phyloP scores from a whole-genome alignment of 495 filamentous ascomycete species.

The Neurospora terricola region DNA sequence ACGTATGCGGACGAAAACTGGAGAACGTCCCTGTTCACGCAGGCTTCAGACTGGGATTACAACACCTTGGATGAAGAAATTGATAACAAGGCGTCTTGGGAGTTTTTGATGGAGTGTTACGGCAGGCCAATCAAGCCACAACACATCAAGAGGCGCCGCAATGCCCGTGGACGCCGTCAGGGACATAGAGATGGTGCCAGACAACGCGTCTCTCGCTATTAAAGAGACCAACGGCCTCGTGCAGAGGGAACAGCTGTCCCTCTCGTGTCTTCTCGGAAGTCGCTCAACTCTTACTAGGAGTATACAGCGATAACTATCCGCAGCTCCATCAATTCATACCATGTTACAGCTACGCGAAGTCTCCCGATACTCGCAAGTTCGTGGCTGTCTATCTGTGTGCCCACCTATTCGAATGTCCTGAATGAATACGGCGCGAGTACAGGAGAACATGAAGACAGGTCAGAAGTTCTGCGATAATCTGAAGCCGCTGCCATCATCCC shows the following conservation, averaged over 20 bases:
- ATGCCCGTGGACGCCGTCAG: background rate
- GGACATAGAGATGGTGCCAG: background rate
- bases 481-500: background rate
- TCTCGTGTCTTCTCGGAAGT: too few species aligned
- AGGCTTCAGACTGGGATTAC: background rate
- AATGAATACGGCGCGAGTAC: too few species aligned
- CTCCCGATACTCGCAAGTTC: too few species aligned
- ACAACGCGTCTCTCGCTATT: background rate
- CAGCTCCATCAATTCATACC: too few species aligned
- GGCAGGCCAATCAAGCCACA: background rate
- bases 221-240: background rate
- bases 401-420: too few species aligned
- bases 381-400: too few species aligned
- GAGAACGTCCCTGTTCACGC: fast-evolving
- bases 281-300: too few species aligned
- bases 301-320: too few species aligned
- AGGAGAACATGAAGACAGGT: background rate
- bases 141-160: background rate
- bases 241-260: background rate
- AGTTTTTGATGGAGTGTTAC: fast-evolving
- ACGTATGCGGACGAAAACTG: background rate
- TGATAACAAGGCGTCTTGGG: background rate
- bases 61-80: background rate
- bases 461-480: background rate
- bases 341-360: too few species aligned